A percentile compares a stretch with the other conserved stretches of the same genome.
phyloP scores from a whole-genome alignment of 306 rosid genomes.

The Fragaria iinumae region DNA sequence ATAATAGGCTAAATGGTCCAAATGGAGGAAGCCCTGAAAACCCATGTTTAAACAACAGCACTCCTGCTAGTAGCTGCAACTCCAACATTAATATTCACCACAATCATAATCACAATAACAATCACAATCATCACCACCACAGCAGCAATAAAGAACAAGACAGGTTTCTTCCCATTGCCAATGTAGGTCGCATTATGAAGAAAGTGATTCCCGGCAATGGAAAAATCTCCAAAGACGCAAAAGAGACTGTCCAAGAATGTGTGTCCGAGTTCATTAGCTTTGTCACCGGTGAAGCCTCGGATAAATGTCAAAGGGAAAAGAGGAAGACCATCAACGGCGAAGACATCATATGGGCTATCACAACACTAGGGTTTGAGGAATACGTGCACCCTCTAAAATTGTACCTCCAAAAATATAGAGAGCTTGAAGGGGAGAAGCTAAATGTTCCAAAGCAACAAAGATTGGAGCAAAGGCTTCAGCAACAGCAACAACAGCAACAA shows the following conservation, averaged over 20 bases:
- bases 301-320: constrained; percentile 73
- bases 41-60: constrained; percentile 35
- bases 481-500: constrained; percentile 4
- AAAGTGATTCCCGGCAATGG: constrained; percentile 60
- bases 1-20: constrained; percentile 40
- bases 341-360: constrained; percentile 75
- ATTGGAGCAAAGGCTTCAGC: constrained; percentile 33
- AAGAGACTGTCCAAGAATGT: constrained; percentile 75
- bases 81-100: neutral
- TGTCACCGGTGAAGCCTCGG: constrained; percentile 67
- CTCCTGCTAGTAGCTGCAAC: constrained; percentile 8
- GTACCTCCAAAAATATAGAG: constrained; percentile 68
- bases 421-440: constrained; percentile 62
- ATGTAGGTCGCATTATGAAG: constrained; percentile 74
- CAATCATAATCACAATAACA: constrained; percentile 17
- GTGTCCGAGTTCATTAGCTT: constrained; percentile 79
- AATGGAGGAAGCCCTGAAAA: constrained; percentile 43
- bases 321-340: constrained; percentile 73
- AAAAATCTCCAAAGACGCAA: constrained; percentile 78
- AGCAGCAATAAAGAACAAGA: constrained; percentile 55
- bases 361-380: constrained; percentile 65
- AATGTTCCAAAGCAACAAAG: constrained; percentile 59
- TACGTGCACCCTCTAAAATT: constrained; percentile 54
- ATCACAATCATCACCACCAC: constrained; percentile 4
- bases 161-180: constrained; percentile 69